Conservation (phyloP, 352 stramenopile genomes). For the Phytophthora hybrid region DNA sequence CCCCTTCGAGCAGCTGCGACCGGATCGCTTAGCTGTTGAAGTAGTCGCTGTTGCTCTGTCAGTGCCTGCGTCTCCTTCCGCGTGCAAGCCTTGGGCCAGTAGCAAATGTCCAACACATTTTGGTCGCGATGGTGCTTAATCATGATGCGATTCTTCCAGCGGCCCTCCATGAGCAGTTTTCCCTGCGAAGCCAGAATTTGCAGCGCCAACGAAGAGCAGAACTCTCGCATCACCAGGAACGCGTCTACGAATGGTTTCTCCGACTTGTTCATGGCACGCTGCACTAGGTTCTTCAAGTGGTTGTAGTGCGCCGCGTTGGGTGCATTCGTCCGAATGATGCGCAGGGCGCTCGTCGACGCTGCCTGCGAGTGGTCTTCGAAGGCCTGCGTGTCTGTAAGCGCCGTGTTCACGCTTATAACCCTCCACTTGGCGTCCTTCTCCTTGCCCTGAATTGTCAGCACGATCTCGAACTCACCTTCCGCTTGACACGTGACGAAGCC, state of each 20-base stretch:
- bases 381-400: constrained; percentile 65
- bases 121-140: constrained; percentile 85
- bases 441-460: constrained; percentile 85
- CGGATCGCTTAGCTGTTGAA: constrained; percentile 67
- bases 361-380: constrained; percentile 64
- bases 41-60: constrained; percentile 70
- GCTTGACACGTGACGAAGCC: constrained; percentile 83
- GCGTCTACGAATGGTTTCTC: constrained; percentile 79
- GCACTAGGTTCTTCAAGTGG: constrained; percentile 86
- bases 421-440: constrained; percentile 80
- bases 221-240: constrained; percentile 86
- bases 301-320: constrained; percentile 81
- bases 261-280: constrained; percentile 90
- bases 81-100: constrained; percentile 80
- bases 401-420: constrained; percentile 83
- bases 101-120: constrained; percentile 84
- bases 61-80: constrained; percentile 59
- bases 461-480: constrained; percentile 86
- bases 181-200: constrained; percentile 81
- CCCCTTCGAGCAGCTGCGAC: constrained; percentile 26
- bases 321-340: constrained; percentile 82
- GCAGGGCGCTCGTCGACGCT: constrained; percentile 71
- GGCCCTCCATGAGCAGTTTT: constrained; percentile 80
- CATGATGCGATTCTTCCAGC: constrained; percentile 82
- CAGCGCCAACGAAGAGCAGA: constrained; percentile 80